Conservation (phyloP, 768 basidiomycete genomes). For the Panellus pusillus region DNA sequence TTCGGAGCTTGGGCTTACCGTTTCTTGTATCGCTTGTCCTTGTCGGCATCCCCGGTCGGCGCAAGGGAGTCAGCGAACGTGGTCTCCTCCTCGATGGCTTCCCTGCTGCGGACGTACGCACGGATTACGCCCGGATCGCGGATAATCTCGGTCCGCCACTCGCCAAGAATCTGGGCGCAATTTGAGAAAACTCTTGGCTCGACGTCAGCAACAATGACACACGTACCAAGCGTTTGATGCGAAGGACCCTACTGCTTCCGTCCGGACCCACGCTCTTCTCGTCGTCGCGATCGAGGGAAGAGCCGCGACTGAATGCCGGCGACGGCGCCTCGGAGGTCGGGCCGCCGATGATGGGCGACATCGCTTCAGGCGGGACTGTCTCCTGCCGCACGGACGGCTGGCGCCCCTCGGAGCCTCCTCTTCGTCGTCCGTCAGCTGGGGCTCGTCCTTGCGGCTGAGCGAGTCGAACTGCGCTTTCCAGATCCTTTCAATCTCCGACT, state of each 20-base stretch:
- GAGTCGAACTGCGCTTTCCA: constrained; percentile 95
- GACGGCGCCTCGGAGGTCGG: constrained; percentile 46
- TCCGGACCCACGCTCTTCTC: constrained; percentile 77
- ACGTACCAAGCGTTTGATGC: constrained; percentile 80
- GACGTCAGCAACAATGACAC: constrained; percentile 1
- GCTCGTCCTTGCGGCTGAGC: constrained; percentile 81
- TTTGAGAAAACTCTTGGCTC: background rate
- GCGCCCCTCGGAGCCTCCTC: constrained; percentile 32
- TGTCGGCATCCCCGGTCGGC: constrained; percentile 90
- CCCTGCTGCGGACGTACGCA: constrained; percentile 83
- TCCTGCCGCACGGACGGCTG: constrained; percentile 37
- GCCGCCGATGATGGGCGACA: constrained; percentile 34
- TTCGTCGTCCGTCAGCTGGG: constrained; percentile 75
- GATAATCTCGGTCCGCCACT: constrained; percentile 88
- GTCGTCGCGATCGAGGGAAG: constrained; percentile 72
- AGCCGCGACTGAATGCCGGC: constrained; percentile 71
- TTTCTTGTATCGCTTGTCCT: constrained; percentile 87
- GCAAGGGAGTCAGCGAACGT: constrained; percentile 83
- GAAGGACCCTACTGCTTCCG: constrained; percentile 67
- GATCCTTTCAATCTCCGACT: constrained; percentile 94
- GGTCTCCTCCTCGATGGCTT: constrained; percentile 83
- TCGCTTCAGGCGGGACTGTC: constrained; percentile 38
- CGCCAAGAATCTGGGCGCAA: constrained; percentile 64
- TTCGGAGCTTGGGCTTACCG: constrained; percentile 48
- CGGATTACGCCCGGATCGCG: constrained; percentile 90